These are phyloP conservation scores for Backusella australiensis DNA, from an alignment of 192 early-diverging fungal species.

Conservation along the genomic window DNA sequence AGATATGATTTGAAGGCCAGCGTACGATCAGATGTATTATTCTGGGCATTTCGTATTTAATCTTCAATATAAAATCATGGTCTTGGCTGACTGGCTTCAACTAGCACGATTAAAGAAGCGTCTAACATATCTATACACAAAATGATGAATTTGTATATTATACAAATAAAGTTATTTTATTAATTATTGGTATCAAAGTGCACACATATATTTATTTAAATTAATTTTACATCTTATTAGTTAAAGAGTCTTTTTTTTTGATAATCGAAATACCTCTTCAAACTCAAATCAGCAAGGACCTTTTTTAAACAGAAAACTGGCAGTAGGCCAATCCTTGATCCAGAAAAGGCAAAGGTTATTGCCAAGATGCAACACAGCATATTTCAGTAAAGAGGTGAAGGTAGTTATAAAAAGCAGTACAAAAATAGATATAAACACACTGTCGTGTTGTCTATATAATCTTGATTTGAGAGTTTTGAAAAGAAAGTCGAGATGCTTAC, in stretches of 20 bases:
- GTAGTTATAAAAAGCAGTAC: neutral
- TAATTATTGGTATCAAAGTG: neutral
- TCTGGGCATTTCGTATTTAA: neutral
- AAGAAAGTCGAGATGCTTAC: neutral
- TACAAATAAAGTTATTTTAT: neutral
- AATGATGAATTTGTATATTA: neutral
- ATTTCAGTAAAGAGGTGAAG: neutral
- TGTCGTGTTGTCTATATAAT: neutral
- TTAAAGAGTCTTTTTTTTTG: neutral
- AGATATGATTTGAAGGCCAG: neutral
- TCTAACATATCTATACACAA: neutral
- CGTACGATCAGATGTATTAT: neutral
- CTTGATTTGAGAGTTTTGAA: neutral
- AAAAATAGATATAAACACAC: neutral
- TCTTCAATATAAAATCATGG: neutral
- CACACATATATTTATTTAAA: neutral
- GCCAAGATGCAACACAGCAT: slow-evolving; percentile 4
- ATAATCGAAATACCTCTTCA: slow-evolving; percentile 5
- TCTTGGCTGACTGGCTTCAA: neutral
- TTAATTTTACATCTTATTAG: neutral
- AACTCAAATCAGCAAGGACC: neutral
- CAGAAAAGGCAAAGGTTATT: slow-evolving; percentile 2
- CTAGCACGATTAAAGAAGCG: neutral
- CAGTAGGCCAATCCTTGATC: neutral
- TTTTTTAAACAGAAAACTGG: neutral